Evolutionary conservation across 495 filamentous ascomycete genomes (phyloP), one percentile per base, ranked within the genome.

Genomic region (Penicillium waksmanii): DNA sequence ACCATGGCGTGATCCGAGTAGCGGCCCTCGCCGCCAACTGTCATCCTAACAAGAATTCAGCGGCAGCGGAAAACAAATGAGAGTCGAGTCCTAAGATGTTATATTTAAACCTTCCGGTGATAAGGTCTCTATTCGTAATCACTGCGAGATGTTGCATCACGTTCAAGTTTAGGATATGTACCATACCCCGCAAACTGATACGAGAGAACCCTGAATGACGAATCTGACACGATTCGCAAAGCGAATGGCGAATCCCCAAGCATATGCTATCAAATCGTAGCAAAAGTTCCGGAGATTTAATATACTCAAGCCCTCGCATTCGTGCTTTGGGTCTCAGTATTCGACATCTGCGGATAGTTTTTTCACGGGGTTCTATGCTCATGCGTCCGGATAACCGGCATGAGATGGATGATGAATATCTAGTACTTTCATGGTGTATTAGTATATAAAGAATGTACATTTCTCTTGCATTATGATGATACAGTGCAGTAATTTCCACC

Each of bases 321-420:
- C 49, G 49, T 51, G 49, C 19, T 62, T 62, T 42, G 5, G 2
- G 3, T 13, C 3, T n/a, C 31, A 38, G 11, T 38, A 17, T 54
- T 27, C 60, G 56, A 66, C 54, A 62, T 51, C 33, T 9, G n/a
- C 8, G 40, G 47, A 38, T 56, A 23, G 21, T 56, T 58, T 19
- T 10, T 11, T 46, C 46, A 36, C 18, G 38, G 33, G 44, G 51
- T 19, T 23, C n/a, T 7, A 17, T 11, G 25, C 34, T 46, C 25
- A n/a, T 21, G 21, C 21, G 12, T 4, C 11, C 62, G 62, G 62
- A 51, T 56, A 56, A 51, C 42, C 65, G 65, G 65, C 62, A 67
- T 44, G 6, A 46, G 60, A 66, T 63, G 59, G 56, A 51, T 50
- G 31, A 21, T 25, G 18, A 31, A 5, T 46, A 47, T 50, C 33